Base-by-base conservation (phyloP, 2,329 filamentous ascomycete genomes). In the Chrysoporthe puriensis region DNA sequence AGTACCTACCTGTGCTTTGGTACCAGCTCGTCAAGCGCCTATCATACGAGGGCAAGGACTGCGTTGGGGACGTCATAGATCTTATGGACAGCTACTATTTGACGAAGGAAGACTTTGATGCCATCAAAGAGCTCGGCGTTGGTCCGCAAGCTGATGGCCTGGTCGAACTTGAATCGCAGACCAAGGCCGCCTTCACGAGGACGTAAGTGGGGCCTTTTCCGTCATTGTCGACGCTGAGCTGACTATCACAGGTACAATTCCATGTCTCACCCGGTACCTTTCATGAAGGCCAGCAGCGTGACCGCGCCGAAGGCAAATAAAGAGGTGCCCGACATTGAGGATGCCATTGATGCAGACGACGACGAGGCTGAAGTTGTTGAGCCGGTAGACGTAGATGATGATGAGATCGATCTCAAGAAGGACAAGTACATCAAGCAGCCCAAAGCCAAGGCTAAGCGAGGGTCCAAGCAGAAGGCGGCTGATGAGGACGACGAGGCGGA, bases 61-160 rank as follows among this genome's bases (percentile, higher is more conserved):
- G 87, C 8, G 91, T 97, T 4, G 85, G 87, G 1, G 90, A 92
- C 1, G 90, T 97, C 64, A 99, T 99, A 74, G 88, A 96, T 64
- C 84, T 97, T 64, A 98, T 99, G 96, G 96, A 99, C 76, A 94
- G 91, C 76, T 99, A 99, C 80, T 99, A 91, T 78, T 83, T 99
- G 67, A 98, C 96, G 0, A 91, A 91, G 70, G 96, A 99, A 34
- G 96, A 99, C 77, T 97, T 95, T 78, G 96, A 99, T 76, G 91
- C 90, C 11, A 93, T 99, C 73, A 85, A 94, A 77, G 96, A 99
- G 80, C 86, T 99, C 34, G 95, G 94, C 7, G 87, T 99, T 16
- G 96, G 95, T 4, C 88, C 90, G 1, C 94, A 97, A 85, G 86
- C 90, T 70, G 89, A 94, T 78, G 89, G 90, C 21, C 82, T 82